Evolutionary conservation across 345 rosid species (phyloP).

Genomic region (Brassica nigra): DNA sequence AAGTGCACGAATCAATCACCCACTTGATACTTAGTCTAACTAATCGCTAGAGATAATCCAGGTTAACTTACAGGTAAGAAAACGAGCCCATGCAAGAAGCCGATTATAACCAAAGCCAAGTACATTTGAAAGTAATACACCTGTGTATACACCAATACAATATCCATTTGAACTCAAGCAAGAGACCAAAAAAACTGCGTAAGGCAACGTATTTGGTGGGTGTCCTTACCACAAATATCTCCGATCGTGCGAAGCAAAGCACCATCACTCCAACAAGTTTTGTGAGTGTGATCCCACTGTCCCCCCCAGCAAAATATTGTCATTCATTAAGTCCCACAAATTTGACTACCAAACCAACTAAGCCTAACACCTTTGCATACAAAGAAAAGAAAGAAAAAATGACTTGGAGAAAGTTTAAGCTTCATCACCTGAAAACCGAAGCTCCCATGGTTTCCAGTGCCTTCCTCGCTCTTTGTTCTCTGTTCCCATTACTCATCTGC

Average conservation of each 20-base stretch:
- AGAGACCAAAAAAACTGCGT: slow-evolving; percentile 14
- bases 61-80: slow-evolving; percentile 76
- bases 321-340: slow-evolving; percentile 33
- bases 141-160: slow-evolving; percentile 48
- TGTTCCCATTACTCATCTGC: slow-evolving; percentile 78
- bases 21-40: slow-evolving; percentile 11
- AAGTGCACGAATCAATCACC: slow-evolving; percentile 13
- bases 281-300: slow-evolving; percentile 92
- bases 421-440: slow-evolving; percentile 86
- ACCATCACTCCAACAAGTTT: slow-evolving; percentile 89
- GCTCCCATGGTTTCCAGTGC: slow-evolving; percentile 96
- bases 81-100: slow-evolving; percentile 93
- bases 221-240: slow-evolving; percentile 78
- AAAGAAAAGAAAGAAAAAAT: not conserved
- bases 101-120: slow-evolving; percentile 78
- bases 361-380: slow-evolving; percentile 25
- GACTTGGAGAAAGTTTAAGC: slow-evolving; percentile 2
- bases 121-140: slow-evolving; percentile 97
- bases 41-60: slow-evolving; percentile 13
- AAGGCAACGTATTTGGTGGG: slow-evolving; percentile 31
- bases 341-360: slow-evolving; percentile 5
- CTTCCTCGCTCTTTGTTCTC: slow-evolving; percentile 65
- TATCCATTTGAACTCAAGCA: slow-evolving; percentile 22
- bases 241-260: slow-evolving; percentile 84
- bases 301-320: slow-evolving; percentile 27